phyloP scores from a whole-genome alignment of 108 stramenopile genomes.

The Pseudonitzschia delicatissima region DNA sequence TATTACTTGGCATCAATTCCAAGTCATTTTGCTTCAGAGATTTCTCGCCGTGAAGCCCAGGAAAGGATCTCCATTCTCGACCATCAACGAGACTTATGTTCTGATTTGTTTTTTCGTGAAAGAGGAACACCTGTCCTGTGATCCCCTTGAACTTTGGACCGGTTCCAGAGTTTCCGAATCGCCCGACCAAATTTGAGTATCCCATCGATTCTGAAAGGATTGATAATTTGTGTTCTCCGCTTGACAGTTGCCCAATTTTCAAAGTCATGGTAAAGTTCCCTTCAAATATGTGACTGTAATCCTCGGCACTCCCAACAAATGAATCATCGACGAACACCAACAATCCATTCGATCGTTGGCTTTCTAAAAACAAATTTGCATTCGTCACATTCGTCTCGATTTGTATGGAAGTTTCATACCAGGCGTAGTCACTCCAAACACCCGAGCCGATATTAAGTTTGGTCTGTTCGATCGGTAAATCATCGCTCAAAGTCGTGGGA shows the following conservation, averaged over 20 bases:
- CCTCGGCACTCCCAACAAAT: conserved; percentile 32
- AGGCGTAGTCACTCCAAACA: conserved; percentile 52
- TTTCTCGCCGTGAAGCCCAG: conserved; percentile 30
- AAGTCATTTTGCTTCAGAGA: not conserved
- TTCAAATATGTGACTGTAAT: conserved; percentile 41
- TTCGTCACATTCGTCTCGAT: conserved; percentile 13
- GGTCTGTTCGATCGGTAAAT: conserved; percentile 43
- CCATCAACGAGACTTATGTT: conserved; percentile 32
- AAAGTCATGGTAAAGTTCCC: conserved; percentile 24
- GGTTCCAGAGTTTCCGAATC: conserved; percentile 41
- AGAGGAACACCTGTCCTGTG: conserved; percentile 31
- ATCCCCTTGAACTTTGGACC: conserved; percentile 48
- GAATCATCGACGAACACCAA: conserved; percentile 43
- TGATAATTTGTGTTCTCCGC: conserved; percentile 26
- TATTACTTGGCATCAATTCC: not conserved
- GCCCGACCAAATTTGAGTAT: conserved; percentile 51
- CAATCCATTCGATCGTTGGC: conserved; percentile 39
- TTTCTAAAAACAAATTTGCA: conserved; percentile 30
- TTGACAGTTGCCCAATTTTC: conserved; percentile 14
- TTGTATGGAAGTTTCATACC: conserved; percentile 44
- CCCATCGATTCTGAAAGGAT: conserved; percentile 55
- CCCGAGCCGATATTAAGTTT: conserved; percentile 27
- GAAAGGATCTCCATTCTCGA: conserved; percentile 31
- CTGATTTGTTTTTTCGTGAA: not conserved
- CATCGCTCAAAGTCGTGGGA: conserved; percentile 7